Percentiles rank a stretch among this genome's conserved stretches.
Evolutionary conservation across 2,329 filamentous ascomycete species (phyloP).

Genomic region (Cytospora leucostoma): DNA sequence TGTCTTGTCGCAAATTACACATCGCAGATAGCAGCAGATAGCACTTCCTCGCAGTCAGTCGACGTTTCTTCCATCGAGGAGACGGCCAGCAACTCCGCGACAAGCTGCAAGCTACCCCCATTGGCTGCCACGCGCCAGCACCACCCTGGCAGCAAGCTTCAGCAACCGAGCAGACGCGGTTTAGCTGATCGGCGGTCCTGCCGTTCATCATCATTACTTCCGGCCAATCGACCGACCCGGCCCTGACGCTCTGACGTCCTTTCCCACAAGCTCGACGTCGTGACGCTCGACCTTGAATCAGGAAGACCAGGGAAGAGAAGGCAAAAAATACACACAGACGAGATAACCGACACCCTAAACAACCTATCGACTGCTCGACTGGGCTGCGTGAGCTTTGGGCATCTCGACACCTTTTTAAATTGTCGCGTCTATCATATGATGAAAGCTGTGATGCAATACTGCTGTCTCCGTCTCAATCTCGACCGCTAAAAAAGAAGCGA

Average conservation of each 20-base stretch:
- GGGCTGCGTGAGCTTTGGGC: neutral
- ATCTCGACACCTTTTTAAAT: neutral
- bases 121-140: neutral
- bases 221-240: neutral
- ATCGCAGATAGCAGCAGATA: neutral
- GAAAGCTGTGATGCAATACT: neutral
- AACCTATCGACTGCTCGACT: neutral
- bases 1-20: neutral
- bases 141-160: neutral
- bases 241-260: neutral
- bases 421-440: neutral
- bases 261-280: neutral
- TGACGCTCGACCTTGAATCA: neutral
- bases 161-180: neutral
- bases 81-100: neutral
- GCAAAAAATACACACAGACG: neutral
- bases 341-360: neutral
- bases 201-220: constrained; percentile 1
- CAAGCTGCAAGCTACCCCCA: neutral
- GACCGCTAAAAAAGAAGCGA: neutral
- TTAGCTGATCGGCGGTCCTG: constrained; percentile 1
- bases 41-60: neutral
- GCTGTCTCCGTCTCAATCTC: neutral
- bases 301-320: neutral
- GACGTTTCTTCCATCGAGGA: neutral